A percentile compares a stretch with the other conserved stretches of the same genome.
Evolutionary conservation across 2,329 filamentous ascomycete species (phyloP).

Genomic region (Aspergillus caelatus): DNA sequence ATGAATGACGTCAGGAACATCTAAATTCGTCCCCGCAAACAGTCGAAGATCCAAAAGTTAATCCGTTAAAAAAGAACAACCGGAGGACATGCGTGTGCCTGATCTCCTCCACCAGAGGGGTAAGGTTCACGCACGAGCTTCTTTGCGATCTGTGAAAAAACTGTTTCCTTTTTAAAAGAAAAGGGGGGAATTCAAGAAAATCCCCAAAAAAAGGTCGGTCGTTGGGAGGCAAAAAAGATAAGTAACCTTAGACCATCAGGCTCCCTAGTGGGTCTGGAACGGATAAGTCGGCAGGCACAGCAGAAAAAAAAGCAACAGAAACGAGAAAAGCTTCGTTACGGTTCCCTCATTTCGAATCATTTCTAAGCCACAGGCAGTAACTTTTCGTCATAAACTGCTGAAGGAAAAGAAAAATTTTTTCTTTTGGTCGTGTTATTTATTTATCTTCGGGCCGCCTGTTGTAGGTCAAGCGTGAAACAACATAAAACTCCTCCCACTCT

Average conservation of each 20-base stretch:
- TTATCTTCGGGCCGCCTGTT: not conserved
- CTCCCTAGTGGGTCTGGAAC: not conserved
- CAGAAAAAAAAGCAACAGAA: not conserved
- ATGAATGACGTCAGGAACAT: not conserved
- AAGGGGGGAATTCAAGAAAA: not conserved
- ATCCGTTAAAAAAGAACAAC: too few species aligned
- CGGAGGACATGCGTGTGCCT: too few species aligned
- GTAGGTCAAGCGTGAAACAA: not conserved
- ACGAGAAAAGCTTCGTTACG: not conserved
- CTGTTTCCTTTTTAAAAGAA: too few species aligned
- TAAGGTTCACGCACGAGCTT: too few species aligned
- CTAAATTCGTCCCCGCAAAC: not conserved
- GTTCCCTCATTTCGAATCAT: not conserved
- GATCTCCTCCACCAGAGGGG: too few species aligned
- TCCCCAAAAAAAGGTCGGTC: not conserved
- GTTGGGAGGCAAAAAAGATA: not conserved
- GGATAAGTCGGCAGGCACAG: constrained; percentile 5
- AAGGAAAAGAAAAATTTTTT: not conserved
- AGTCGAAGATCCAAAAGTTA: not conserved
- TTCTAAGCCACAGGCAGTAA: not conserved
- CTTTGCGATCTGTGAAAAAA: too few species aligned
- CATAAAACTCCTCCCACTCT: not conserved
- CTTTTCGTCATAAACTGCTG: not conserved
- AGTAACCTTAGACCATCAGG: not conserved
- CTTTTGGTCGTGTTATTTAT: not conserved